phyloP scores from a whole-genome alignment of 1,139 yeast genomes.

The Debaryomyces subglobosus region DNA sequence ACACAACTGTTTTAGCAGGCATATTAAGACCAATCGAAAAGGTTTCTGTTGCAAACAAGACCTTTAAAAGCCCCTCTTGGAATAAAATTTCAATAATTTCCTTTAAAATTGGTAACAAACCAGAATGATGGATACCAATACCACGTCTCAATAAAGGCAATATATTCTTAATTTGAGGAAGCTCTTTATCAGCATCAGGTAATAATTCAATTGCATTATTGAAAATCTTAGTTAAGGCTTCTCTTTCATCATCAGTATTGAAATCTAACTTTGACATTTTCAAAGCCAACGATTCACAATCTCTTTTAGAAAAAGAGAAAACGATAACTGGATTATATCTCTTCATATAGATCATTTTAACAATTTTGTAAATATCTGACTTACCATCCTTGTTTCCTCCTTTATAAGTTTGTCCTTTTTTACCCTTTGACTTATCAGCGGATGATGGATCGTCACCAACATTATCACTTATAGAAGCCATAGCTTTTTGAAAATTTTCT shows the following conservation, averaged over 20 bases:
- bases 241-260: conserved; percentile 90
- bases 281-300: conserved; percentile 90
- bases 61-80: conserved; percentile 95
- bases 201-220: conserved; percentile 84
- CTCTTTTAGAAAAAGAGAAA: conserved; percentile 93
- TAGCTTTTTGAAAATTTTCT: conserved; percentile 96
- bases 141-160: conserved; percentile 89
- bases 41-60: conserved; percentile 95
- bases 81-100: conserved; percentile 96
- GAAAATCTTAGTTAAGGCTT: conserved; percentile 84
- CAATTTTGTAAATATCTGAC: conserved; percentile 94
- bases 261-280: conserved; percentile 95
- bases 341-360: conserved; percentile 95
- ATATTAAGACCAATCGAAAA: conserved; percentile 96
- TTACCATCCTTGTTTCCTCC: conserved; percentile 86
- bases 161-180: conserved; percentile 92
- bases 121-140: conserved; percentile 98
- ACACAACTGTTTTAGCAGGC: conserved; percentile 99
- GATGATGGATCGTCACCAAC: conserved; percentile 83
- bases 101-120: conserved; percentile 89
- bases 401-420: conserved; percentile 83
- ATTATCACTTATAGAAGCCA: conserved; percentile 86
- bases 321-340: conserved; percentile 97
- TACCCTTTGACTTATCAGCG: conserved; percentile 58
- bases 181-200: conserved; percentile 86